These are phyloP conservation scores for Trichoderma simmonsii DNA, from an alignment of 2,329 filamentous ascomycete species.

Conservation along the genomic window DNA sequence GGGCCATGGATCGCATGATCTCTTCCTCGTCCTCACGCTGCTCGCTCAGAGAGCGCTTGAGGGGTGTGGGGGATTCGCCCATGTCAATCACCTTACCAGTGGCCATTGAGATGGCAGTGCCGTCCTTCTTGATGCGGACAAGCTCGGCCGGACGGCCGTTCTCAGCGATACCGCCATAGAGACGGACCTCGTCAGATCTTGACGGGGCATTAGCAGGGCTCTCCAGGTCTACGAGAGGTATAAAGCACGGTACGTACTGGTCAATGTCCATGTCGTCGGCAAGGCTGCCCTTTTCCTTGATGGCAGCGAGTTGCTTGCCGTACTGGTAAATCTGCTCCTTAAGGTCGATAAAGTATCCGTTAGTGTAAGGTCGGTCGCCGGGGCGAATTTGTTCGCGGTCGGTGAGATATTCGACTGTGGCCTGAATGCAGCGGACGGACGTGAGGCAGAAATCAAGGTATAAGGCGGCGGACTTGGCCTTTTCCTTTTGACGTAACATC, in stretches of 20 bases:
- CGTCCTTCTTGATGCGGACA: constrained; percentile 76
- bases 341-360: constrained; percentile 94
- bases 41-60: constrained; percentile 66
- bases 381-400: constrained; percentile 83
- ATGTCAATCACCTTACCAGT: constrained; percentile 63
- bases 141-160: constrained; percentile 83
- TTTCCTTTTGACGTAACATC: constrained; percentile 72
- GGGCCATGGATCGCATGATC: constrained; percentile 88
- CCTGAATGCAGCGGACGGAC: constrained; percentile 85
- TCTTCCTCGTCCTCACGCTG: constrained; percentile 75
- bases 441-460: constrained; percentile 89
- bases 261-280: constrained; percentile 58
- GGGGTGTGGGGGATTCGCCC: constrained; percentile 48
- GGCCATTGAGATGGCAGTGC: constrained; percentile 73
- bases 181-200: constrained; percentile 65
- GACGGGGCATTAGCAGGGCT: constrained; percentile 29
- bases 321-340: constrained; percentile 90
- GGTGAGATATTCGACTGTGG: constrained; percentile 79
- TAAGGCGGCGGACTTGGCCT: constrained; percentile 64
- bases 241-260: constrained; percentile 46
- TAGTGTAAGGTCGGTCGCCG: constrained; percentile 85
- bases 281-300: constrained; percentile 63
- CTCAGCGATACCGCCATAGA: constrained; percentile 76
- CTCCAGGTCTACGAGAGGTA: constrained; percentile 25
- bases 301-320: constrained; percentile 76